Conservation (phyloP, 257 asterid genomes). For the Solanum piurae region DNA sequence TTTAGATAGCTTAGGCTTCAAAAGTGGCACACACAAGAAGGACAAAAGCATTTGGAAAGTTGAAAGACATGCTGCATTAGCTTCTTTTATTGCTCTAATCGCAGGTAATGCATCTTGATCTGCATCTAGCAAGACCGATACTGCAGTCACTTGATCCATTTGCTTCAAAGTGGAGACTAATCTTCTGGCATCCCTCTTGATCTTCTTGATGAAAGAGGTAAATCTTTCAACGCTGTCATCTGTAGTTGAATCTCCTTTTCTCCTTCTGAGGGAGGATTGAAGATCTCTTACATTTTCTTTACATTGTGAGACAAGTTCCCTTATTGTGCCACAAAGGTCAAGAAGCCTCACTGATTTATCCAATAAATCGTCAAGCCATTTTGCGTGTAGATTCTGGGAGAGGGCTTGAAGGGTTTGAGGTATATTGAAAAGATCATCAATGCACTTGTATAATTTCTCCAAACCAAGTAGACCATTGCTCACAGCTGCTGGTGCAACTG, state of each 20-base stretch:
- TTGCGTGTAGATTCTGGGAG: neutral
- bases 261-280: neutral
- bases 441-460: constrained; percentile 4
- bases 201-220: constrained; percentile 10
- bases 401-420: constrained; percentile 3
- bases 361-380: neutral
- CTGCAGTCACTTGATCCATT: constrained; percentile 8
- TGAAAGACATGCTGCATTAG: constrained; percentile 8
- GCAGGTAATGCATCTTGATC: constrained; percentile 12
- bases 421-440: constrained; percentile 22
- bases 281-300: constrained; percentile 7
- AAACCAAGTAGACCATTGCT: constrained; percentile 2
- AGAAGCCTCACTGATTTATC: constrained; percentile 1
- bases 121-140: constrained; percentile 7
- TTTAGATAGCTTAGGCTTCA: constrained; percentile 14
- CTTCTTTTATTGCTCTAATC: constrained; percentile 17
- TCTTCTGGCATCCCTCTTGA: constrained; percentile 14
- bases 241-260: constrained; percentile 10
- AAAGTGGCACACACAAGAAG: constrained; percentile 14
- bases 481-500: neutral
- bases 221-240: neutral
- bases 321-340: neutral
- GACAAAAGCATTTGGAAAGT: constrained; percentile 11
- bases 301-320: neutral
- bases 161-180: constrained; percentile 9